phyloP scores from a whole-genome alignment of 2,329 filamentous ascomycete genomes.

The Canariomyces notabilis region DNA sequence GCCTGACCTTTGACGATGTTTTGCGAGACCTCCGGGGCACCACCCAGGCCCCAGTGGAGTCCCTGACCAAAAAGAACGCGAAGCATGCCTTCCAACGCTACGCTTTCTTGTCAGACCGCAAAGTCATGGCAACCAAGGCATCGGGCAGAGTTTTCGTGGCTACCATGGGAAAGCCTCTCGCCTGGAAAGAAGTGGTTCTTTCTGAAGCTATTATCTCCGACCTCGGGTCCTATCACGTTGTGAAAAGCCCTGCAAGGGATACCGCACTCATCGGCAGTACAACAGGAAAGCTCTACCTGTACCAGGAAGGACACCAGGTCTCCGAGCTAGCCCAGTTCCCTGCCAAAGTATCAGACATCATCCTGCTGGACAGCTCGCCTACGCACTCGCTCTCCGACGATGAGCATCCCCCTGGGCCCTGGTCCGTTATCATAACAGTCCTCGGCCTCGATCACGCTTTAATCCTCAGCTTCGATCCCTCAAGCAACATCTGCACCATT shows the following conservation, averaged over 20 bases:
- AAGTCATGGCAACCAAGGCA: slow-evolving; percentile 54
- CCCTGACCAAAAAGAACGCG: slow-evolving; percentile 30
- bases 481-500: slow-evolving; percentile 27
- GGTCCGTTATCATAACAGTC: slow-evolving; percentile 39
- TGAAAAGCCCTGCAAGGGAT: slow-evolving; percentile 37
- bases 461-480: slow-evolving; percentile 36
- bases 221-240: slow-evolving; percentile 43
- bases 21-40: slow-evolving; percentile 19
- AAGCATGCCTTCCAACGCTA: slow-evolving; percentile 56
- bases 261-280: slow-evolving; percentile 46
- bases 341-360: slow-evolving; percentile 49
- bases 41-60: slow-evolving; percentile 8
- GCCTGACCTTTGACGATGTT: slow-evolving; percentile 29
- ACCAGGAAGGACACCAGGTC: slow-evolving; percentile 30
- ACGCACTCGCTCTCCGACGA: background rate
- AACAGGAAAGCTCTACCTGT: slow-evolving; percentile 44
- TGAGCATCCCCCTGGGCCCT: background rate
- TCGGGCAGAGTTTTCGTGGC: slow-evolving; percentile 55
- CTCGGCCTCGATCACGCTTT: slow-evolving; percentile 42
- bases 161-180: slow-evolving; percentile 28
- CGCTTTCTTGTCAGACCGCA: slow-evolving; percentile 51
- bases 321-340: slow-evolving; percentile 35
- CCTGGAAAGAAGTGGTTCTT: slow-evolving; percentile 41
- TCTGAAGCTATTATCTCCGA: slow-evolving; percentile 33
- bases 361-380: slow-evolving; percentile 31